Evolutionary conservation across 2,329 filamentous ascomycete genomes (phyloP), one percentile per base, ranked within the genome.

Genomic region (Penicillium sp.): DNA sequence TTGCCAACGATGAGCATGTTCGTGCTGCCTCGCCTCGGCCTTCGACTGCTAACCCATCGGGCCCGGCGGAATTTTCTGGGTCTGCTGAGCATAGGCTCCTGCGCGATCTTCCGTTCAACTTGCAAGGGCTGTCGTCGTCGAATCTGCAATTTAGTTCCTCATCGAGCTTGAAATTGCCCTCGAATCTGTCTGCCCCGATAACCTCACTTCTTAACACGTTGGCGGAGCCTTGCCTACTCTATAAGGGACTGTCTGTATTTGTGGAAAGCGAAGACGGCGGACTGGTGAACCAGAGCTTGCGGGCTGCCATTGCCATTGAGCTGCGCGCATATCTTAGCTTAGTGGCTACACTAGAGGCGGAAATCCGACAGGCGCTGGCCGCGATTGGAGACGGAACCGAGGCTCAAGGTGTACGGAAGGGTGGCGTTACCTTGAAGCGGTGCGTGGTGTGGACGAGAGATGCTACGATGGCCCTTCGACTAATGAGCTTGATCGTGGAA

Each of bases 381-480:
- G 84, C 88, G 8, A 77, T 94, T n/a, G 85, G 69, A 19, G 67
- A 70, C 37, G 58, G 61, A 35, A 83, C 84, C 4, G 84, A 88
- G 2, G 82, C 87, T 44, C 83, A 84, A 42, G 88, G 88, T 1
- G 85, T 95, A 50, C 88, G 90, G 6, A 94, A 92, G 66, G 88
- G 90, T 0, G 91, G 92, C 1, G 93, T 99, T 14, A 99, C 94
- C 0, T 78, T 99, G 48, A 97, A 97, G 73, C 83, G 94, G 70
- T 97, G 93, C 66, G 89, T 99, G 3, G 89, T 99, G 25, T 99
- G 95, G 95, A 97, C 92, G 9, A 85, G 93, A 63, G 95, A 99
- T 73, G 91, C 94, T 7, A 99, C 94, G 1, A 95, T 97, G 88
- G 94, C 92, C 0, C 76, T 99, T 63, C 86, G 94, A 16, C 79